Evolutionary conservation across 441 rosid genomes (phyloP).

Genomic region (Euphorbia schlechtendalii): DNA sequence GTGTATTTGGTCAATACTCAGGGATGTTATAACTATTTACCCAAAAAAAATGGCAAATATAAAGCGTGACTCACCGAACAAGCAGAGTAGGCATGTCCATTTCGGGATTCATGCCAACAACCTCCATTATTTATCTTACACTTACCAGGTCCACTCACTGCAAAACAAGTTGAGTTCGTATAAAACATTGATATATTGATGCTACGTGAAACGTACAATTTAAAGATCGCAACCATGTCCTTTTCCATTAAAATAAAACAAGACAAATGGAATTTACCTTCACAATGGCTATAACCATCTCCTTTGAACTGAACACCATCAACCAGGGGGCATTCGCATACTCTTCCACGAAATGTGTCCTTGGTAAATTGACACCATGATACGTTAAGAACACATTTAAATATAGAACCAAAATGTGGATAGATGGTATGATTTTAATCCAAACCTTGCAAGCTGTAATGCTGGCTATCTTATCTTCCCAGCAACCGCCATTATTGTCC

Average conservation of each 20-base stretch:
- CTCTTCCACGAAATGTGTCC: conserved; percentile 99
- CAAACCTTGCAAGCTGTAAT: conserved; percentile 94
- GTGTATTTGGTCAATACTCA: no score
- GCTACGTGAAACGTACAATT: no score
- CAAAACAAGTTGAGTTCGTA: conserved; percentile 8
- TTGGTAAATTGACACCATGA: conserved; percentile 19
- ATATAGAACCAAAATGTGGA: no score
- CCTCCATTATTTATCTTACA: conserved; percentile 95
- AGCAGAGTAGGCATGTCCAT: conserved; percentile 74
- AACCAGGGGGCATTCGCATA: conserved; percentile 86
- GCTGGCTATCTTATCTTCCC: conserved; percentile 76
- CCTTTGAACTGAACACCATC: conserved; percentile 96
- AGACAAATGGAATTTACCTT: conserved; percentile 44
- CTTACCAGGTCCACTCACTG: conserved; percentile 89
- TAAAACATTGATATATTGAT: no score
- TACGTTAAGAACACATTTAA: not conserved
- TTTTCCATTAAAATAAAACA: not conserved
- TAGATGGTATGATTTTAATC: no score
- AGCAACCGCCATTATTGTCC: conserved; percentile 94
- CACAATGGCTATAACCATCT: conserved; percentile 94
- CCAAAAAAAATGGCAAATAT: not conserved
- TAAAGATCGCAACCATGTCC: not conserved
- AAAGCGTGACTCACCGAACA: conserved; percentile 54
- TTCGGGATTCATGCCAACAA: conserved; percentile 69
- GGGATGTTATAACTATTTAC: no score